Evolutionary conservation across 208 protist genomes (phyloP).

Genomic region (Acanthamoeba culbertsoni): DNA sequence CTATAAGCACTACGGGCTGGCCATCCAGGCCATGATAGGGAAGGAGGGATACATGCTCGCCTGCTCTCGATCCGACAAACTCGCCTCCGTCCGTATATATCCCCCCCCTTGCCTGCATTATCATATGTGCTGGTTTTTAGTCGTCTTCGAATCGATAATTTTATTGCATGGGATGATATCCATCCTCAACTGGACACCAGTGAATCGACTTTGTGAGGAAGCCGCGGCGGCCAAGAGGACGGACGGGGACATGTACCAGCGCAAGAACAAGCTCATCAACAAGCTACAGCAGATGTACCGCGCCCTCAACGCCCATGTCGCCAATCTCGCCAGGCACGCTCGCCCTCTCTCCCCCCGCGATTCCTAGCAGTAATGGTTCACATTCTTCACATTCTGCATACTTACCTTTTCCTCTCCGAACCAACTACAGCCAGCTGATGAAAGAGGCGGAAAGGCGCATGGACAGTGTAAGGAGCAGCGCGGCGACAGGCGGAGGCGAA

Average conservation of each 20-base stretch:
- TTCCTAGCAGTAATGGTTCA: no score
- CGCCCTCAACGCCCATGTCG: neutral
- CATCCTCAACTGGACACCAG: neutral
- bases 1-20: constrained; percentile 12
- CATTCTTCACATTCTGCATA: neutral
- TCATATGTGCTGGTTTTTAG: neutral
- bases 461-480: neutral
- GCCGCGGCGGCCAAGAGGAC: neutral
- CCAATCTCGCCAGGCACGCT: neutral
- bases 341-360: neutral
- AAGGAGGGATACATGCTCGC: constrained; percentile 18
- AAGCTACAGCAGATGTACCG: constrained; percentile 23
- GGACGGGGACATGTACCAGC: neutral
- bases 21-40: neutral
- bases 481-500: neutral
- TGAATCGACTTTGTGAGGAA: neutral
- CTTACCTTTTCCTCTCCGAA: neutral
- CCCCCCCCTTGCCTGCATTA: neutral
- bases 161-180: neutral
- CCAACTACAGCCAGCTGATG: neutral
- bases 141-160: neutral
- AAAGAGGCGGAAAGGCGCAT: neutral
- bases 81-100: neutral
- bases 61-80: neutral
- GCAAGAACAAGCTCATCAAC: constrained; percentile 27